phyloP scores from a whole-genome alignment of 2,329 filamentous ascomycete species.

The Aschersonia sp. region DNA sequence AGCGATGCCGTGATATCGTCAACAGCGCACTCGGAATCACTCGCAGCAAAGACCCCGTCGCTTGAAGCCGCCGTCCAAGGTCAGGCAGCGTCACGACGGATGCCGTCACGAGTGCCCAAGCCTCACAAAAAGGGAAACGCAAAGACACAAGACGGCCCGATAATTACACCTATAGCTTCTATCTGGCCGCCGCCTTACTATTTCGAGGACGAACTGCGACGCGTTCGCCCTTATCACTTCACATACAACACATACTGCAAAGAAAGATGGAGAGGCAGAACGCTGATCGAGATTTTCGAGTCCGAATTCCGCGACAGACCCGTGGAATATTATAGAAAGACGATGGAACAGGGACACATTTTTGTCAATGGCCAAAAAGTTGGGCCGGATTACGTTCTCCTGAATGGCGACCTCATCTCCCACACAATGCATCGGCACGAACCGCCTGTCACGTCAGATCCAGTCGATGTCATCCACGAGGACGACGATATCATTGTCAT shows the following conservation, averaged over 20 bases:
- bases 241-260: slow-evolving; percentile 96
- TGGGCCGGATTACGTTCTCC: slow-evolving; percentile 53
- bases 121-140: background rate
- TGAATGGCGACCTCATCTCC: slow-evolving; percentile 81
- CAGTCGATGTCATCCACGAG: slow-evolving; percentile 76
- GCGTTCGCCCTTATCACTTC: slow-evolving; percentile 75
- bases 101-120: background rate
- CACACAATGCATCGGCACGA: slow-evolving; percentile 94
- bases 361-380: slow-evolving; percentile 63
- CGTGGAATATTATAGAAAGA: slow-evolving; percentile 71
- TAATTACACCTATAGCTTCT: slow-evolving; percentile 1
- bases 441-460: slow-evolving; percentile 71
- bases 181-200: slow-evolving; percentile 57
- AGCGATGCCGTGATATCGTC: background rate
- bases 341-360: slow-evolving; percentile 69
- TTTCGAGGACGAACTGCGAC: slow-evolving; percentile 68
- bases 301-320: slow-evolving; percentile 86
- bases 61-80: background rate
- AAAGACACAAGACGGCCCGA: background rate
- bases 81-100: slow-evolving; percentile 1
- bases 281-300: slow-evolving; percentile 74
- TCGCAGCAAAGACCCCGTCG: slow-evolving; percentile 1
- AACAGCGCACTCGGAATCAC: slow-evolving; percentile 3
- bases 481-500: slow-evolving; percentile 90
- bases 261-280: slow-evolving; percentile 74